Evolutionary conservation across 257 asterid species (phyloP).

Genomic region (Ehretia macrophylla): DNA sequence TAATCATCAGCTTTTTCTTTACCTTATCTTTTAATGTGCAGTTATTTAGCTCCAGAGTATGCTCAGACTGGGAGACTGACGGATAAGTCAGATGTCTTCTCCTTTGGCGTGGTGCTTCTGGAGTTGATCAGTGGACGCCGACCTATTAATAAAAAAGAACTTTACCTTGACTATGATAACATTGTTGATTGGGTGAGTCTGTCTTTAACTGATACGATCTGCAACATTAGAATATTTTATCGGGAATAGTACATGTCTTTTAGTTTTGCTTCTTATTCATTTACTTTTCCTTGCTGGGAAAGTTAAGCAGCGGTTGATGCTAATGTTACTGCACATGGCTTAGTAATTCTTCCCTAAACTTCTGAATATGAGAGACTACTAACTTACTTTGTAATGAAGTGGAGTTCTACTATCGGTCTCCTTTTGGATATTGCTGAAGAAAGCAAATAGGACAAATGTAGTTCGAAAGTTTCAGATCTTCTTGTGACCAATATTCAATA

Average conservation of each 20-base stretch:
- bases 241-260: neutral
- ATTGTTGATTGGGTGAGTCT: conserved; percentile 84
- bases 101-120: conserved; percentile 85
- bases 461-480: too few relatives aligned
- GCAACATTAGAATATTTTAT: neutral
- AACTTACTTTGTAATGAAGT: too few relatives aligned
- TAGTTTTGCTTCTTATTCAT: neutral
- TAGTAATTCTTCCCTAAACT: too few relatives aligned
- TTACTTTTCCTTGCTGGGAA: too few relatives aligned
- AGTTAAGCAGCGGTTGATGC: too few relatives aligned
- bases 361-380: too few relatives aligned
- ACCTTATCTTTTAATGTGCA: conserved; percentile 24
- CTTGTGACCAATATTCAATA: too few relatives aligned
- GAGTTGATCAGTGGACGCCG: conserved; percentile 88
- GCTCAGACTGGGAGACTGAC: conserved; percentile 90
- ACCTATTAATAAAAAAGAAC: conserved; percentile 75
- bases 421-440: too few relatives aligned
- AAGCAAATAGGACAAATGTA: too few relatives aligned
- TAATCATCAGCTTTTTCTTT: neutral
- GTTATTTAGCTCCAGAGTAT: conserved; percentile 92
- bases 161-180: conserved; percentile 79
- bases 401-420: too few relatives aligned
- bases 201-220: neutral
- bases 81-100: conserved; percentile 81
- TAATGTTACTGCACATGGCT: too few relatives aligned